A percentile compares a stretch with the other conserved stretches of the same genome.
phyloP scores from a whole-genome alignment of 2,329 filamentous ascomycete genomes.

The Botrytis elliptica region DNA sequence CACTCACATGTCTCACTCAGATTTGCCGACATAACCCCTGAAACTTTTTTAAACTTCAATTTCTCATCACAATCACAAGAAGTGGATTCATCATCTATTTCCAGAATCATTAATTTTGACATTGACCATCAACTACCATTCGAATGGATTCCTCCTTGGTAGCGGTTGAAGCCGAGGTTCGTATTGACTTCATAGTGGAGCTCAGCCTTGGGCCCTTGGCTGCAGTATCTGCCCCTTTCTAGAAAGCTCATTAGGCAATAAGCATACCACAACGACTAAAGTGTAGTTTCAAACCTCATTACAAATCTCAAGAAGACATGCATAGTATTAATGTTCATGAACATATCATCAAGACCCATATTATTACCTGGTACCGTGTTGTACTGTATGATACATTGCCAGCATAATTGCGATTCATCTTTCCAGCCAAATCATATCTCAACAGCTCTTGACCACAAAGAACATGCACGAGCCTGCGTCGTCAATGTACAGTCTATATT shows the following conservation, averaged over 20 bases:
- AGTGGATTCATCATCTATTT: neutral
- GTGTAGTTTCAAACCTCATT: too few species aligned
- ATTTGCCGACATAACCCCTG: conserved; percentile 7
- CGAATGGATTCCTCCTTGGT: neutral
- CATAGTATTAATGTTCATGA: neutral
- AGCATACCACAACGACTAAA: too few species aligned
- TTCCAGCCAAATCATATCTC: neutral
- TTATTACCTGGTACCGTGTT: neutral
- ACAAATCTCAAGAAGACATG: neutral
- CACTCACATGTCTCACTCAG: neutral
- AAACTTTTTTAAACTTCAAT: neutral
- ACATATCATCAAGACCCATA: neutral
- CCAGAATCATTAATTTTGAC: neutral
- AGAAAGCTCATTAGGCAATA: neutral
- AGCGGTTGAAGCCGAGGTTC: neutral
- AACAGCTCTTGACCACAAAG: neutral
- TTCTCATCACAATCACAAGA: neutral
- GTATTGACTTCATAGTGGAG: neutral
- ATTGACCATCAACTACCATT: neutral
- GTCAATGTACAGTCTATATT: neutral
- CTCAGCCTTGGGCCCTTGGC: neutral
- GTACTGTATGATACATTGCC: neutral
- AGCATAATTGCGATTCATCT: neutral
- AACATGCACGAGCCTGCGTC: neutral
- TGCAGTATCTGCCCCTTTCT: neutral